Evolutionary conservation across 352 stramenopile species (phyloP), one percentile per base, ranked within the genome.

Genomic region (Pythium guiyangense): DNA sequence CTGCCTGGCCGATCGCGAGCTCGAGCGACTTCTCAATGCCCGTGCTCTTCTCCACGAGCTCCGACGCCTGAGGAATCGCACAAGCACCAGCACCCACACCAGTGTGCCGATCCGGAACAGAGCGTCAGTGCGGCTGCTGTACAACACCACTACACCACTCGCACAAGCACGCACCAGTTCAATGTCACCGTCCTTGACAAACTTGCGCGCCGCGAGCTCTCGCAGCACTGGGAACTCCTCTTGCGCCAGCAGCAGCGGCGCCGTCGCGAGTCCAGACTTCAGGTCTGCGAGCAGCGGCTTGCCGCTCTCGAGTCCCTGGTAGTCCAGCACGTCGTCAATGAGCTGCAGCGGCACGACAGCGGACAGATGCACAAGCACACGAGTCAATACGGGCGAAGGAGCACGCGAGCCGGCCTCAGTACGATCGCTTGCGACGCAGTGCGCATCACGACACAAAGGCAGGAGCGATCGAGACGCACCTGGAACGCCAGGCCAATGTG

Each of bases 241-340:
- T 55, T 97, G 90, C 18, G 97, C 96, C 31, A 99, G 96, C 39
- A 99, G 76, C 49, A 99, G 77, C 43, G 97, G 97, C 54, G 96
- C 97, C n/a, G 97, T 99, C 5, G 95, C 92, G 34, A 99, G 74
- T 1, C 97, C 97, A n/a, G 79, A 84, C 63, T 89, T 97, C 22
- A 99, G 81, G 68, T 99, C 96, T 42, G 92, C 90, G 64, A 99
- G 73, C 27, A 97, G 75, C 35, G 96, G 96, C 70, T 99, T 99
- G 58, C 96, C 96, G 15, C 80, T 86, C 50, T 96, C 73, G 59
- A 84, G 88, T 46, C 96, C 96, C 67, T 98, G 88, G 75, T 98
- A 99, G 78, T 99, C 97, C 44, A 99, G 80, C 35, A 98, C 94
- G 69, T 99, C 97, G 70, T 99, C 97, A 51, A 99, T 97, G 51